Base-by-base conservation (phyloP, 2,329 filamentous ascomycete species). In the Graphium sp. region DNA sequence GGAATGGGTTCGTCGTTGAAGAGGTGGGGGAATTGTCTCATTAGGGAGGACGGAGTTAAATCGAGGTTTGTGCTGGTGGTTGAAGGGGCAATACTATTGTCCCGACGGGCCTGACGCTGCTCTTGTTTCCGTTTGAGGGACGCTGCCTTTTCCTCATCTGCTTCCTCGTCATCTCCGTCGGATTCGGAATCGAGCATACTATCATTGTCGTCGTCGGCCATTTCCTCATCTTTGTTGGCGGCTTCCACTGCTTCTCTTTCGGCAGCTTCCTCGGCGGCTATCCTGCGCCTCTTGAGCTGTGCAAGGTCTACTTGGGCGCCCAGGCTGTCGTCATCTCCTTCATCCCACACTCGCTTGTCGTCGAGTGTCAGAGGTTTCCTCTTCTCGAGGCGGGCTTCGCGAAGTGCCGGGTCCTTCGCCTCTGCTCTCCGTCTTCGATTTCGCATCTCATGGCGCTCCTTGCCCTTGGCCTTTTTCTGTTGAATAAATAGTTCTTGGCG, bases 261-360 rank as follows among this genome's bases (percentile, higher is more conserved):
- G 14, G 24, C 30, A 2, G 55, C 55, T 36, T 62, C 59, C 32
- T 63, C 57, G 31, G 58, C 52, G 35, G 64, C 62, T 32, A 62
- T 56, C 27, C 57, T 52, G 31, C 62, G 60, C 43, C 62, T 50
- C 39, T 60, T 58, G 39, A 72, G 46, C 42, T 66, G 58, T 39
- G 70, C 63, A 31, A 75, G 52, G 36, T 75, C 66, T 18, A 74
- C 66, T 38, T 57, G 55, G 10, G 55, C 53, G 36, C 61, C 63
- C 5, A 72, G 55, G 27, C 55, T 62, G 38, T 75, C 68, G 27
- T 62, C 50, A 22, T 37, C 36, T 26, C 35, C 24, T 29, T 85
- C 74, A 42, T 94, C 85, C 82, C 83, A 95, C 18, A 82, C 73
- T 48, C 89, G 72, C 60, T 93, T 93, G 42, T 74, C 70, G 42